Base-by-base conservation (phyloP, 2,329 filamentous ascomycete species). In the Cercospora sp. region DNA sequence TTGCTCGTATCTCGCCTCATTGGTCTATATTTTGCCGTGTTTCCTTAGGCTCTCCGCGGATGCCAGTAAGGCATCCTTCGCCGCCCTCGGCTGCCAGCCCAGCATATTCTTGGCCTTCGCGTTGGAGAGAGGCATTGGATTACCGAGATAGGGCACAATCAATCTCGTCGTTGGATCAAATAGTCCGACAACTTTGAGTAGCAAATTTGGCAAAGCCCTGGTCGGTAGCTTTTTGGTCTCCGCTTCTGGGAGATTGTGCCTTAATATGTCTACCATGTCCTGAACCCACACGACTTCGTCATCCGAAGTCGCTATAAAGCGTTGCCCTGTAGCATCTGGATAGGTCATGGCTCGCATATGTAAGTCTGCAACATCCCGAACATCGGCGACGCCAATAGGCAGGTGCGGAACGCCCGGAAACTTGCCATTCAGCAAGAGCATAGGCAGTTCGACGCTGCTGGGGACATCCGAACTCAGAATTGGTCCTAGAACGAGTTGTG, bases 321-420 rank as follows among this genome's bases (percentile, higher is more conserved):
- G 67, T 67, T 77, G 69, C 9, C 72, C 73, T 1, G 63, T 65
- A 12, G 76, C 75, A 23, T 71, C 65, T 2, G 75, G 71, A 23
- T 68, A 36, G 12, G 67, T 74, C 76, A 78, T 78, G 5, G 75
- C 76, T 20, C 64, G 68, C 2, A 79, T 12, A 67, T 80, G 77
- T 20, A 78, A 68, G 26, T 71, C 70, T 2, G 74, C 78, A 8
- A 78, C 74, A 62, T 80, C 78, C 5, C 78, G 72, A 0, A 78
- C 77, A 63, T 79, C 78, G 16, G 77, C 75, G 9, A 73, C 30
- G 5, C 71, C 68, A 40, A 76, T 73, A n/a, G 58, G 60, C 8
- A 79, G 40, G 5, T 74, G 64, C 0, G 76, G 77, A 55, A 73
- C 63, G 16, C 71, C 78, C 3, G 76, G 77, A 26, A 77, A 20